Conservation (phyloP, 306 rosid genomes). For the Carpinus viminea region DNA sequence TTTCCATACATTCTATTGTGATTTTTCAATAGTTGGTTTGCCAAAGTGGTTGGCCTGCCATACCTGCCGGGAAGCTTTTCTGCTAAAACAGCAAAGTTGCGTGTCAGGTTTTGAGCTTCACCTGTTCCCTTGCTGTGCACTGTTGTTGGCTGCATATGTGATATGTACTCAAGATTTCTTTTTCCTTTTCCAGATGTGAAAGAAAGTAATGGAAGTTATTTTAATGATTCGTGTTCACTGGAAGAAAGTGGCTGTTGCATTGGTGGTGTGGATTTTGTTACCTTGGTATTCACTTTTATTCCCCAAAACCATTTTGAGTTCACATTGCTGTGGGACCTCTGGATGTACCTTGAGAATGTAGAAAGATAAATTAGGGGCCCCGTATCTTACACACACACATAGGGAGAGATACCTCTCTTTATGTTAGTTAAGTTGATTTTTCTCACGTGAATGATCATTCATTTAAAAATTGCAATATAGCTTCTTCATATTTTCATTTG, state of each 20-base stretch:
- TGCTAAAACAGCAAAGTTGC: conserved; percentile 24
- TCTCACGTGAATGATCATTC: background rate
- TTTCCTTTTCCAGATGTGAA: conserved; percentile 36
- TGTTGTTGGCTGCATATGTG: conserved; percentile 1
- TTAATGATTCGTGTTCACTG: conserved; percentile 25
- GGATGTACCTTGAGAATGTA: conserved; percentile 11
- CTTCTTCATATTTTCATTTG: background rate
- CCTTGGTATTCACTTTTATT: conserved; percentile 60
- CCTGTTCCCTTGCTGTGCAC: conserved; percentile 7
- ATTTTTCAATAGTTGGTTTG: conserved; percentile 55
- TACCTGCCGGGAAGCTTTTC: conserved; percentile 42
- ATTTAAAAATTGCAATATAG: background rate
- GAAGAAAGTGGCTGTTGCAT: conserved; percentile 50
- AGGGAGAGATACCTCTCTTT: background rate
- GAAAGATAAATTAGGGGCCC: background rate
- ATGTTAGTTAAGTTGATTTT: background rate
- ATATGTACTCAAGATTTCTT: conserved; percentile 15
- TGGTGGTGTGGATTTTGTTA: conserved; percentile 83
- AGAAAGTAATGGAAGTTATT: conserved; percentile 30
- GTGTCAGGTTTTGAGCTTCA: conserved; percentile 52
- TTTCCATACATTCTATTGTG: conserved; percentile 70
- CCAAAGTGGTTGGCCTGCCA: conserved; percentile 77
- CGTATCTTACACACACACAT: background rate
- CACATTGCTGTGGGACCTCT: conserved; percentile 13
- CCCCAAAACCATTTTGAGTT: conserved; percentile 16